phyloP scores from a whole-genome alignment of 2,329 filamentous ascomycete genomes.

The Endoconidiophora polonica region DNA sequence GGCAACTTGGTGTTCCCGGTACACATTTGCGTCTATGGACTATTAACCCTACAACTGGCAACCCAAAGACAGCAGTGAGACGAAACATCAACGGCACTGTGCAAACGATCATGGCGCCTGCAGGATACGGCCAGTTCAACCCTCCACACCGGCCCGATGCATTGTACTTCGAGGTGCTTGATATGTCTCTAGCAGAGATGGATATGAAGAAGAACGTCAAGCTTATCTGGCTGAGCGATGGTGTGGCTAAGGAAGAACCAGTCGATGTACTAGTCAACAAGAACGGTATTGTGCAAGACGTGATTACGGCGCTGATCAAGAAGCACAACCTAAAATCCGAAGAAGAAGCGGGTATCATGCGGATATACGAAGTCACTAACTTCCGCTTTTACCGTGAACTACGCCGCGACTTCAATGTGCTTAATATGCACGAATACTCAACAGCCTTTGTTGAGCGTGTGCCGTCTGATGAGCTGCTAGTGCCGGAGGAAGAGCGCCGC shows the following conservation, averaged over 20 bases:
- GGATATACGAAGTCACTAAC: conserved; percentile 68
- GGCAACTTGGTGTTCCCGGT: conserved; percentile 57
- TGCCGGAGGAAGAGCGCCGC: conserved; percentile 28
- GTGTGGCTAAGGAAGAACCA: conserved; percentile 77
- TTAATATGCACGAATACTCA: conserved; percentile 73
- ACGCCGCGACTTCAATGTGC: conserved; percentile 50
- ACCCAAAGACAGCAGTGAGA: conserved; percentile 64
- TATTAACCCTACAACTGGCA: conserved; percentile 58
- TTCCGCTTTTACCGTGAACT: conserved; percentile 76
- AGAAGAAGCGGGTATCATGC: conserved; percentile 47
- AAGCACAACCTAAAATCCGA: conserved; percentile 70
- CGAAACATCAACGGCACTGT: conserved; percentile 55
- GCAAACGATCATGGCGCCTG: conserved; percentile 58
- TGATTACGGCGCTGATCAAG: conserved; percentile 59
- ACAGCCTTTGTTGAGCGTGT: conserved; percentile 66
- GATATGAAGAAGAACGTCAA: conserved; percentile 84
- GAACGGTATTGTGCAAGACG: conserved; percentile 62
- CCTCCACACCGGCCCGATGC: conserved; percentile 57
- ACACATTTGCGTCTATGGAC: conserved; percentile 89
- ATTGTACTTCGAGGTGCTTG: conserved; percentile 81
- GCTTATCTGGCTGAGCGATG: conserved; percentile 72
- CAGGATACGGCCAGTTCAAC: conserved; percentile 51
- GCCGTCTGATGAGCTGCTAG: conserved; percentile 53
- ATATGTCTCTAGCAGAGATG: conserved; percentile 83
- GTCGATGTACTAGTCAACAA: conserved; percentile 78